Evolutionary conservation across 2,329 filamentous ascomycete species (phyloP).

Genomic region (Aspergillus arachidicola): DNA sequence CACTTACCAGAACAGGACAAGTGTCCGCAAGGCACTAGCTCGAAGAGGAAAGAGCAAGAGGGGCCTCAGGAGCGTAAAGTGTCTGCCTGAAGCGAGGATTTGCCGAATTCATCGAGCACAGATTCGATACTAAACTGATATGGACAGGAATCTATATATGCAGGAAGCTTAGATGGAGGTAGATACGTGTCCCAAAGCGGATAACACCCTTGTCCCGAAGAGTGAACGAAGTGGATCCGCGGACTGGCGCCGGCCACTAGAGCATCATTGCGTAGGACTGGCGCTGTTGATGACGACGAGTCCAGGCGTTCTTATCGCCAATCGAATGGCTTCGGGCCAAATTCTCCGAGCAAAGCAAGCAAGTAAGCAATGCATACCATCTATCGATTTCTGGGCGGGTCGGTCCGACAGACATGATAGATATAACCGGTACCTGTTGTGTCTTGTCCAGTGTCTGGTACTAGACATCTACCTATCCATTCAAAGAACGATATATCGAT

Average conservation of each 20-base stretch:
- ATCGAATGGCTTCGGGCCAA: background rate
- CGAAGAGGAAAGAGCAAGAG: conserved; percentile 17
- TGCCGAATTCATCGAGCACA: conserved; percentile 1
- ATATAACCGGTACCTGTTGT: background rate
- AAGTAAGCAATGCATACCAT: conserved; percentile 4
- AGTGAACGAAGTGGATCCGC: background rate
- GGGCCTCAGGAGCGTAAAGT: conserved; percentile 16
- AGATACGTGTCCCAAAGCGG: background rate
- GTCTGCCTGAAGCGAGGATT: conserved; percentile 6
- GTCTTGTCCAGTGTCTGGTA: too few relatives aligned
- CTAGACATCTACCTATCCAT: too few relatives aligned
- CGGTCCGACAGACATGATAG: conserved; percentile 4
- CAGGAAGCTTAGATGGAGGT: background rate
- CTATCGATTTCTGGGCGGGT: conserved; percentile 1
- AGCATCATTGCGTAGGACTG: conserved; percentile 12
- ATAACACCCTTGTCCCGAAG: background rate
- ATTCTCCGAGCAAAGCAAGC: conserved; percentile 2
- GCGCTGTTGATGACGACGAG: conserved; percentile 14
- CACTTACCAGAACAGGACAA: conserved; percentile 23
- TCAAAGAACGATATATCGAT: too few relatives aligned
- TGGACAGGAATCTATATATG: background rate
- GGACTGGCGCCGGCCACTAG: conserved; percentile 3
- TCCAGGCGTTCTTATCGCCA: background rate
- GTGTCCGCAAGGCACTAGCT: conserved; percentile 27
- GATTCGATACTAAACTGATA: conserved; percentile 1